These are phyloP conservation scores for Synchytrium microbalum DNA, from an alignment of 371 early-diverging fungal species.

Conservation along the genomic window DNA sequence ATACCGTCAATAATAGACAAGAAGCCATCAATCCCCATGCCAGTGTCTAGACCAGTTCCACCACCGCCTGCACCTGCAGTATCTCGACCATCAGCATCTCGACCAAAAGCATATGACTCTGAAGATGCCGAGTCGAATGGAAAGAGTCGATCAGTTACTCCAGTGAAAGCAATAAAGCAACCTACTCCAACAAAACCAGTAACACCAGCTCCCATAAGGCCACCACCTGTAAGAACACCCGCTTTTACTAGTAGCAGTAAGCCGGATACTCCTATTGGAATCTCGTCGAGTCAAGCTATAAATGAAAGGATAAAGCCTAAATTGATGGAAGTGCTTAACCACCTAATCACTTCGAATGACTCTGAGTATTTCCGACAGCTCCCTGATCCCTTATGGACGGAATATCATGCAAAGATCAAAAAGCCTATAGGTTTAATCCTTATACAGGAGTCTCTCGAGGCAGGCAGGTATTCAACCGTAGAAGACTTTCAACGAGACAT, in stretches of 20 bases:
- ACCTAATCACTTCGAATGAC: not conserved
- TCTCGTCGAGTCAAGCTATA: not conserved
- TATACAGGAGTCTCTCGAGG: constrained; percentile 50
- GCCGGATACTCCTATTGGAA: not conserved
- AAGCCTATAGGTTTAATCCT: constrained; percentile 72
- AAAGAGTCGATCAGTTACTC: too few relatives aligned
- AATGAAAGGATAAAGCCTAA: not conserved
- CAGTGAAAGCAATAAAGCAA: too few relatives aligned
- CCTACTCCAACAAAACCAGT: too few relatives aligned
- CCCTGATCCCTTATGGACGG: constrained; percentile 14
- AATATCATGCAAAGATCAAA: constrained; percentile 54
- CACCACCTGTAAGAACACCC: not conserved
- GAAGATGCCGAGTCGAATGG: too few relatives aligned
- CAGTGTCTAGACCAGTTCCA: too few relatives aligned
- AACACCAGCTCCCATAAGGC: not conserved
- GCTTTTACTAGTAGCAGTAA: not conserved
- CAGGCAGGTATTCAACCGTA: constrained; percentile 35
- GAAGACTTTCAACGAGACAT: constrained; percentile 54
- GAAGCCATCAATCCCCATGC: too few relatives aligned
- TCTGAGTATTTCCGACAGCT: not conserved
- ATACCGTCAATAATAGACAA: too few relatives aligned
- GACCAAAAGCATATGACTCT: too few relatives aligned
- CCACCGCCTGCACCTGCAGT: too few relatives aligned
- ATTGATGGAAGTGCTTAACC: not conserved
- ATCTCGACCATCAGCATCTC: too few relatives aligned